Evolutionary conservation across 225 moss, liverwort and hornwort genomes (phyloP).

Genomic region (Sphagnum contortum): DNA sequence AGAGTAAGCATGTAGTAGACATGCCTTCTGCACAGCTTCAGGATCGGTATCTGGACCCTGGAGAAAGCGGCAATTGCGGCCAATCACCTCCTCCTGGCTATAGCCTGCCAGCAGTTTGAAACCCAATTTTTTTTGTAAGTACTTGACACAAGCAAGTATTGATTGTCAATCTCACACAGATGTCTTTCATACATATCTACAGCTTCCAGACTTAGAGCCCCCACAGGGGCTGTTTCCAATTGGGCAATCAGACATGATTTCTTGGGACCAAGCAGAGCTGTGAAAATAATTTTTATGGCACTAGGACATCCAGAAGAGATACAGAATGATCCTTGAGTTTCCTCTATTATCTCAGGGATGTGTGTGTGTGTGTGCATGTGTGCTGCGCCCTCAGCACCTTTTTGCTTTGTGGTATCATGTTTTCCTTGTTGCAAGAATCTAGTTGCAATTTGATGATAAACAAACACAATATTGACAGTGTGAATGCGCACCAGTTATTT

Average conservation of each 20-base stretch:
- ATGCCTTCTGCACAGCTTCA: slow-evolving; percentile 46
- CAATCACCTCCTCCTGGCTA: slow-evolving; percentile 67
- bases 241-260: too few species aligned
- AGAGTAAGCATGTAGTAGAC: neutral
- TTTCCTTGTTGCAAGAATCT: too few species aligned
- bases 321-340: neutral
- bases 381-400: too few species aligned
- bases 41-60: slow-evolving; percentile 74
- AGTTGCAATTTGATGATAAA: too few species aligned
- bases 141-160: neutral
- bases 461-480: too few species aligned
- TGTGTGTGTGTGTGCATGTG: neutral
- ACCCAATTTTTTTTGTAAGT: slow-evolving; percentile 9
- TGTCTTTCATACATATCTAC: neutral
- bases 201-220: neutral
- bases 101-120: slow-evolving; percentile 40
- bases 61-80: slow-evolving; percentile 76
- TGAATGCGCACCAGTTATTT: slow-evolving; percentile 46
- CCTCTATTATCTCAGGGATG: neutral
- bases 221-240: too few species aligned
- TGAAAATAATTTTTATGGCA: too few species aligned
- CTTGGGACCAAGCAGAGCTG: too few species aligned
- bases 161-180: neutral
- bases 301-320: neutral
- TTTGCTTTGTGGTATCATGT: too few species aligned